Evolutionary conservation across 768 basidiomycete genomes (phyloP).

Genomic region (Paxillus rubicundulus): DNA sequence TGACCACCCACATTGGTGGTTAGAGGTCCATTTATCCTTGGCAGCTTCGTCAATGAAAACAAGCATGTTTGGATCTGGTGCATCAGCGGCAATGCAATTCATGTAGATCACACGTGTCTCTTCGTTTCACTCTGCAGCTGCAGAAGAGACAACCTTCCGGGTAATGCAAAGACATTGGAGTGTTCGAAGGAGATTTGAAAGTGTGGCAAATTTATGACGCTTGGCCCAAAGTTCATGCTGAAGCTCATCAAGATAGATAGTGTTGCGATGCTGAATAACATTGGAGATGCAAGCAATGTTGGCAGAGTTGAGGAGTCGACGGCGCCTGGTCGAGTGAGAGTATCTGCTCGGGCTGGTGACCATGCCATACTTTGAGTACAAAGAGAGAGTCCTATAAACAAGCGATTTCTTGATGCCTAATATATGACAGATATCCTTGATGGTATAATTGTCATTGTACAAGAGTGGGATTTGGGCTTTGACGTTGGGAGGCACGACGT

Average conservation of each 20-base stretch:
- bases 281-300: not conserved
- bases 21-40: conserved; percentile 6
- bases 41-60: conserved; percentile 19
- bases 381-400: not conserved
- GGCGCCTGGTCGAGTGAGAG: not conserved
- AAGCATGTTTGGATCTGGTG: conserved; percentile 19
- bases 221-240: conserved; percentile 3
- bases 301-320: not conserved
- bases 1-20: not conserved
- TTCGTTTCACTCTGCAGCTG: conserved; percentile 16
- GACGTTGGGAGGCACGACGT: not conserved
- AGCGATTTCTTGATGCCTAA: not conserved
- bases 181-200: too few relatives aligned
- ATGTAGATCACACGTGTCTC: conserved; percentile 5
- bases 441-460: not conserved
- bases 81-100: conserved; percentile 9
- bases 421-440: not conserved
- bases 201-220: too few relatives aligned
- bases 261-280: not conserved
- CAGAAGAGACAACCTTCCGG: conserved; percentile 10
- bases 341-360: not conserved
- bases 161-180: conserved; percentile 5
- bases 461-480: not conserved
- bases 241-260: conserved; percentile 11
- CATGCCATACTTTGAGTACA: not conserved